Evolutionary conservation across 768 basidiomycete genomes (phyloP).

Genomic region (Collybiopsis confluens): DNA sequence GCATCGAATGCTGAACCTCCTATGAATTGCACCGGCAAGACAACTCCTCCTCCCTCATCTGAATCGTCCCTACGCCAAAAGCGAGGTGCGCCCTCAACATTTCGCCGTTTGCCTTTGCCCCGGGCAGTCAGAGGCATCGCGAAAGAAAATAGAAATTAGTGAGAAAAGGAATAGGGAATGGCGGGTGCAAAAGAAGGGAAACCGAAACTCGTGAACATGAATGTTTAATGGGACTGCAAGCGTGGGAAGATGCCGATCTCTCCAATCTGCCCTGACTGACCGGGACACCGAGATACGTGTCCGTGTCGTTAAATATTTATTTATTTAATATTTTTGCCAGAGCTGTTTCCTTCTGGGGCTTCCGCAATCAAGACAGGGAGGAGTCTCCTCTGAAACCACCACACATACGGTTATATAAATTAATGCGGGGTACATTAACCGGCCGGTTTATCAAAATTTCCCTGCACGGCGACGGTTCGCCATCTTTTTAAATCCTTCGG

Average conservation of each 20-base stretch:
- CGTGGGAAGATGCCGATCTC: background rate
- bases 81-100: background rate
- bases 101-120: constrained; percentile 4
- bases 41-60: constrained; percentile 42
- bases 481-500: too few relatives aligned
- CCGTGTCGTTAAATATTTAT: too few relatives aligned
- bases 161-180: background rate
- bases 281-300: too few relatives aligned
- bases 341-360: too few relatives aligned
- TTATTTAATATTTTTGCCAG: too few relatives aligned
- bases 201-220: background rate
- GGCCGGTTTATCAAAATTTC: too few relatives aligned
- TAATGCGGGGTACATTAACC: too few relatives aligned
- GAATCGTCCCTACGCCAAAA: background rate
- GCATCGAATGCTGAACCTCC: constrained; percentile 50
- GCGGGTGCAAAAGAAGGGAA: background rate
- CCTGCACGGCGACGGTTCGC: too few relatives aligned
- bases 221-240: background rate
- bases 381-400: too few relatives aligned
- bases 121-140: background rate
- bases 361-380: too few relatives aligned
- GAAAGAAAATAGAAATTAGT: background rate
- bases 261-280: background rate
- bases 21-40: constrained; percentile 55
- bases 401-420: too few relatives aligned